phyloP scores from a whole-genome alignment of 2,329 filamentous ascomycete genomes.

The Calonectria hawksworthii region DNA sequence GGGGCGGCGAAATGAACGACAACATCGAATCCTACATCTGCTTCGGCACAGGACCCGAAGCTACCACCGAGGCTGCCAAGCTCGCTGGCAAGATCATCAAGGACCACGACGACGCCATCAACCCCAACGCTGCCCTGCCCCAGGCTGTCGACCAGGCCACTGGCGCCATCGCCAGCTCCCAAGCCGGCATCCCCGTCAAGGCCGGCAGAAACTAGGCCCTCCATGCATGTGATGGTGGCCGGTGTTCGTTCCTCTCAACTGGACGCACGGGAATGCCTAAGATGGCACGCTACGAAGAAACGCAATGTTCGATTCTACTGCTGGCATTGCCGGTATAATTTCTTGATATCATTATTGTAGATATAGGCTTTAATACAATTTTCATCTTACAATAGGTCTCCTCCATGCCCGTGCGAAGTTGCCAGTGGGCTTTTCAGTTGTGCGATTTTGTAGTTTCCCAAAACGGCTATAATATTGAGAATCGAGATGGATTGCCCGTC shows the following conservation, averaged over 20 bases:
- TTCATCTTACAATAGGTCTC: neutral
- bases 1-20: neutral
- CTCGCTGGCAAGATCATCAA: neutral
- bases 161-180: neutral
- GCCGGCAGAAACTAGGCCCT: neutral
- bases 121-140: neutral
- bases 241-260: neutral
- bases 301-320: neutral
- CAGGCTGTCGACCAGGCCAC: neutral
- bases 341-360: neutral
- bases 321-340: neutral
- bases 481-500: too few species aligned
- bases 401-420: too few species aligned
- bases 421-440: neutral
- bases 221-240: neutral
- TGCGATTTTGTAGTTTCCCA: neutral
- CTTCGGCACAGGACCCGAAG: neutral
- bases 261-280: neutral
- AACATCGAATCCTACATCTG: constrained; percentile 1
- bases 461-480: neutral
- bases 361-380: neutral
- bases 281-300: neutral
- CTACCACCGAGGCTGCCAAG: neutral
- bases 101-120: neutral
- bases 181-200: neutral